Base-by-base conservation (phyloP, 495 filamentous ascomycete genomes). In the Talaromyces stipitatus region DNA sequence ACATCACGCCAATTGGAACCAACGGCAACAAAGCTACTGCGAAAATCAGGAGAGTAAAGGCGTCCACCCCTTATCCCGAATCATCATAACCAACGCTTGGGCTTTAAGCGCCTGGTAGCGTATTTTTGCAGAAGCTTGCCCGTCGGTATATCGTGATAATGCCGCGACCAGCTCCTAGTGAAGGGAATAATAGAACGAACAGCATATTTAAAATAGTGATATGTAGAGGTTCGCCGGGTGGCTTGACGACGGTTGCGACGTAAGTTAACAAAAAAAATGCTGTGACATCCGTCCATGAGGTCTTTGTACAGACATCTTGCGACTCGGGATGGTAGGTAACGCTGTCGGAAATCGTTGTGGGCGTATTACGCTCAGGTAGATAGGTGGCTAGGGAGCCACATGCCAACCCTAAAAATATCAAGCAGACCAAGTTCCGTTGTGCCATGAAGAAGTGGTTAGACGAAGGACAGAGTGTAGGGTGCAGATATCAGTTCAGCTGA, bases 241-340 rank as follows among this genome's bases (percentile, higher is more conserved):
- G 62, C 23, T 70, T 66, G 41, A 73, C 70, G 26, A 76, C 68
- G 6, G 74, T 76, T 18, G 71, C 72, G 53, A 69, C 69, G 57
- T 76, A 73, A 27, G 75, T 62, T 2, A 77, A 45, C 9, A 76
- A 27, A 54, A 72, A 71, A 57, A 77, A 78, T 7, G 56, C 45
- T 1, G 70, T 47, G 36, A 75, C 64, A 52, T 73, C 71, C n/a
- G 63, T 63, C 70, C 69, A 72, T 48, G 45, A 5, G 45, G 45
- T 48, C 22, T 23, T 16, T 11, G 43, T 58, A 24, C 59, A 61
- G 46, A 61, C 24, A 20, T 24, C 12, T 5, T 58, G 47, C 41
- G 59, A 47, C n/a, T 61, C 38, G 12, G 38, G 30, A 41, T 58
- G 16, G 38, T 58, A 58, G 16, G 50, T 54, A 11, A 55, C 47